phyloP scores from a whole-genome alignment of 1,284 basidiomycete genomes.

The Pseudozyma pruni region DNA sequence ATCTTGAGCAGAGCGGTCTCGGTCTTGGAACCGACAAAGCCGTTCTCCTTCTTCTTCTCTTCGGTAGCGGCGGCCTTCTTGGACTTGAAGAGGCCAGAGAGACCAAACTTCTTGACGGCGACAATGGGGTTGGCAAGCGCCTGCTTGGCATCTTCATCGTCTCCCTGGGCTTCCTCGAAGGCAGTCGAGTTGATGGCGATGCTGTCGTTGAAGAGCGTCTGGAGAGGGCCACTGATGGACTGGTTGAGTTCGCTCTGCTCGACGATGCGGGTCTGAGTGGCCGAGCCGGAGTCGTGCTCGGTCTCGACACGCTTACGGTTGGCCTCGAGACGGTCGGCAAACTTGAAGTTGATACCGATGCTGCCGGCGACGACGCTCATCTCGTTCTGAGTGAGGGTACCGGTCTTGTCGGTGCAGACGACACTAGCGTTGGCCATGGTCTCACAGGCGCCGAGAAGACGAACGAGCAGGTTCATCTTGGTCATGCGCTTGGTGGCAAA shows the following conservation, averaged over 20 bases:
- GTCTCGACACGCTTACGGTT: conserved; percentile 82
- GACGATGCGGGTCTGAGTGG: conserved; percentile 80
- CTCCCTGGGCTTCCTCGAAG: conserved; percentile 74
- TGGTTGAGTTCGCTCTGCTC: conserved; percentile 74
- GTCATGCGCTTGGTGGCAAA: conserved; percentile 99
- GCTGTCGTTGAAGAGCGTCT: conserved; percentile 81
- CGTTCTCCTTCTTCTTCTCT: conserved; percentile 58
- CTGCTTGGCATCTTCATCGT: conserved; percentile 4
- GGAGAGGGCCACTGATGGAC: conserved; percentile 76
- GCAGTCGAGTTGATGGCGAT: conserved; percentile 95
- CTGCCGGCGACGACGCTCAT: conserved; percentile 98
- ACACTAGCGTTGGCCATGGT: conserved; percentile 98
- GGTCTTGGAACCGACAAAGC: conserved; percentile 94
- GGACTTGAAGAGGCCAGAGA: conserved; percentile 35
- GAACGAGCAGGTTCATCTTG: conserved; percentile 89
- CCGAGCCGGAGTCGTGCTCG: conserved; percentile 67
- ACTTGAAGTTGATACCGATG: conserved; percentile 91
- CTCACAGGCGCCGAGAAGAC: conserved; percentile 94
- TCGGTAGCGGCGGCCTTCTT: conserved; percentile 30
- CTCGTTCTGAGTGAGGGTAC: conserved; percentile 84
- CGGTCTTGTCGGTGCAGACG: conserved; percentile 93
- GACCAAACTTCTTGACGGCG: conserved; percentile 37
- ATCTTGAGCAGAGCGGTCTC: conserved; percentile 92
- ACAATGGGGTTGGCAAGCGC: conserved; percentile 18
- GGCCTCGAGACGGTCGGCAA: conserved; percentile 81